Evolutionary conservation across 2,329 filamentous ascomycete genomes (phyloP).

Genomic region (Emydomyces testavorans): DNA sequence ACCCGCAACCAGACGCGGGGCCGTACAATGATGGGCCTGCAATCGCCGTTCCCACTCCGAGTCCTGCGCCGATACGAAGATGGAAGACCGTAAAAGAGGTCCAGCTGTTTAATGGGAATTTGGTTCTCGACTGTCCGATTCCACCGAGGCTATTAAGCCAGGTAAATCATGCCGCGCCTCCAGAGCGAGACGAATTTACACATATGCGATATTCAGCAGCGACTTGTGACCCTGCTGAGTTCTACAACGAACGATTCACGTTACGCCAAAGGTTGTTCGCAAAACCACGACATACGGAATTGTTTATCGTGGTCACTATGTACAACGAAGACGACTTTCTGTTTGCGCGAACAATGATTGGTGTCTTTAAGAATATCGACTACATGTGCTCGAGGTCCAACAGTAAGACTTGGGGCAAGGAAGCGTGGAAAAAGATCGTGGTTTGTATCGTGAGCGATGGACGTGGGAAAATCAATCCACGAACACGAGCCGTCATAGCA

Average conservation of each 20-base stretch:
- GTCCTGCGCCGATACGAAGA: slow-evolving; percentile 57
- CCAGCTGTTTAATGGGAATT: slow-evolving; percentile 89
- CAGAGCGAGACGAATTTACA: slow-evolving; percentile 69
- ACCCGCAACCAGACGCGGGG: slow-evolving; percentile 35
- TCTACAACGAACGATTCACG: slow-evolving; percentile 81
- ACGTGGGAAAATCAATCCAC: slow-evolving; percentile 88
- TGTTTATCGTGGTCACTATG: slow-evolving; percentile 96
- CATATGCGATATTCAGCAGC: slow-evolving; percentile 84
- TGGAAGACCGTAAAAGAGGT: slow-evolving; percentile 99
- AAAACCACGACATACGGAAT: slow-evolving; percentile 81
- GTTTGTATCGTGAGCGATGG: slow-evolving; percentile 96
- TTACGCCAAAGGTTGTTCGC: slow-evolving; percentile 83
- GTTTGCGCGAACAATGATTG: slow-evolving; percentile 89
- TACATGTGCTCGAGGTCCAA: slow-evolving; percentile 90
- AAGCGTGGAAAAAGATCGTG: slow-evolving; percentile 99
- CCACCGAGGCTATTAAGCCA: slow-evolving; percentile 79
- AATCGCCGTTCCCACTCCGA: slow-evolving; percentile 32
- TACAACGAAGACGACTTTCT: slow-evolving; percentile 98
- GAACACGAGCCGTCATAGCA: slow-evolving; percentile 78
- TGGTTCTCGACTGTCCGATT: slow-evolving; percentile 92
- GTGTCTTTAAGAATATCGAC: slow-evolving; percentile 97
- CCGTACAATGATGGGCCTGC: slow-evolving; percentile 35
- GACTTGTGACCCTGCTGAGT: slow-evolving; percentile 82
- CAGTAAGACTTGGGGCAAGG: slow-evolving; percentile 96
- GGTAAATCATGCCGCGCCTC: slow-evolving; percentile 65